Percentiles rank a stretch among this genome's conserved stretches.
These are phyloP conservation scores for Mucor piriformis DNA, from an alignment of 371 early-diverging fungal genomes.

Conservation along the genomic window DNA sequence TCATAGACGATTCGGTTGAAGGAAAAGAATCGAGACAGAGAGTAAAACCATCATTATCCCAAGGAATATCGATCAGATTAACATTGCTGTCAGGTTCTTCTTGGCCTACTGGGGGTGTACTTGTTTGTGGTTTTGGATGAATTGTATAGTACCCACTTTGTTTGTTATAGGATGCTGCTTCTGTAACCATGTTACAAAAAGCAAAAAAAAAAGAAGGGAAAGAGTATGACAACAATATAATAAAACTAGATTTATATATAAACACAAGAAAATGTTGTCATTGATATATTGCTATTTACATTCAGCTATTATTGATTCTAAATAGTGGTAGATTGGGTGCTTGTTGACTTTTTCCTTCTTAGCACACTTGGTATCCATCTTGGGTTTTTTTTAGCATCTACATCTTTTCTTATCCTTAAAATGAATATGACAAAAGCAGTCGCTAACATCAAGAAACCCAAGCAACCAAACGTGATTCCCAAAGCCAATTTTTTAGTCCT, in stretches of 20 bases:
- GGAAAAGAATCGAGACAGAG: conserved; percentile 17
- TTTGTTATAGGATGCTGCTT: not conserved
- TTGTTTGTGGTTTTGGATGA: not conserved
- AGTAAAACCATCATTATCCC: conserved; percentile 24
- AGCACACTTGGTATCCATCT: conserved; percentile 34
- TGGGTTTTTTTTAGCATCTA: conserved; percentile 31
- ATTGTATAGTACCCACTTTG: conserved; percentile 1
- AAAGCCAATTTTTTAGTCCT: conserved; percentile 29
- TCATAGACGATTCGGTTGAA: not conserved
- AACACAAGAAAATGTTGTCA: conserved; percentile 1
- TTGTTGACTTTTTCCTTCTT: conserved; percentile 3
- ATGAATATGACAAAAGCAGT: conserved; percentile 17
- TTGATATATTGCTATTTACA: not conserved
- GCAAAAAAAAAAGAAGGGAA: not conserved
- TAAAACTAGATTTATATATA: not conserved
- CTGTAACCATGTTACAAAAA: not conserved
- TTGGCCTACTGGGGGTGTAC: not conserved
- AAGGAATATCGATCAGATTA: conserved; percentile 7
- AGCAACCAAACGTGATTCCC: conserved; percentile 31
- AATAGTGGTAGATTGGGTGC: not conserved
- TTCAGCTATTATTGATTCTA: not conserved
- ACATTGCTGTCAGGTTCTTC: not conserved
- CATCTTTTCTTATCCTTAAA: conserved; percentile 18
- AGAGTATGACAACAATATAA: not conserved
- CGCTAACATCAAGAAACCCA: conserved; percentile 11